phyloP scores from a whole-genome alignment of 345 rosid genomes.

The Corchorus capsularis region DNA sequence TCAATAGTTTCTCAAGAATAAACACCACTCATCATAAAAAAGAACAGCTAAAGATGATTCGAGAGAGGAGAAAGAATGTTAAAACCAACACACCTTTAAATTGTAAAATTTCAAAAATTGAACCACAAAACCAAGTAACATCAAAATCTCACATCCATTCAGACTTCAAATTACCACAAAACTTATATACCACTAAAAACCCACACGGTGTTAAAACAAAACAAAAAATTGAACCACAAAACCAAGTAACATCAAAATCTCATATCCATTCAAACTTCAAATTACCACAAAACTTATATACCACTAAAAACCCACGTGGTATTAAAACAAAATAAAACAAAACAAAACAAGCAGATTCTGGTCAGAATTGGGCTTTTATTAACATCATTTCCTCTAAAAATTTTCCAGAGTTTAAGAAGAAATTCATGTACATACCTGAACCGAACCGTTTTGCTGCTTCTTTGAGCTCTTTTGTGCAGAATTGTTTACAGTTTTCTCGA shows the following conservation, averaged over 20 bases:
- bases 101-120: not conserved
- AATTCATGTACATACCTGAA: conserved; percentile 46
- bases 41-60: not conserved
- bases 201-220: not conserved
- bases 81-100: not conserved
- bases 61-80: not conserved
- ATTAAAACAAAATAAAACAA: not conserved
- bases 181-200: not conserved
- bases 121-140: not conserved
- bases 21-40: not conserved
- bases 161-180: not conserved
- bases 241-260: not conserved
- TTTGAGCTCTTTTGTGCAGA: conserved; percentile 43
- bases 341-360: not conserved
- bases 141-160: not conserved
- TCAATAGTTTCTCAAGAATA: not conserved
- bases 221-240: not conserved
- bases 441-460: conserved; percentile 52
- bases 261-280: not conserved
- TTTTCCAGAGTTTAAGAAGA: not conserved
- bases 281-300: not conserved
- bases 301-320: not conserved
- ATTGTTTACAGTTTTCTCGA: conserved; percentile 40
- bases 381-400: not conserved
- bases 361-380: not conserved